These are phyloP conservation scores for Rubia peregrina DNA, from an alignment of 305 asterid species.

Conservation along the genomic window DNA sequence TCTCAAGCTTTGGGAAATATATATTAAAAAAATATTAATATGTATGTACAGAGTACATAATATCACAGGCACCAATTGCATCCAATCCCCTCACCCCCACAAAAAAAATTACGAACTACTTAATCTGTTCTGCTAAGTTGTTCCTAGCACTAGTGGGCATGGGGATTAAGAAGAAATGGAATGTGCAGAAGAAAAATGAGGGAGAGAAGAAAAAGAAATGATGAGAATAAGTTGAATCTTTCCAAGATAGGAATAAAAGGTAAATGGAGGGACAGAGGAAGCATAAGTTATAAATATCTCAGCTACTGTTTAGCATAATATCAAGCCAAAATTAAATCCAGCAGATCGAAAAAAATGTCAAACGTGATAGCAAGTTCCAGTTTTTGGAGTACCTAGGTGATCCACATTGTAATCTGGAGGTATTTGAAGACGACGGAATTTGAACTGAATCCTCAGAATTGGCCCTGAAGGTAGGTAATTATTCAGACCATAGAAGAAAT, in stretches of 20 bases:
- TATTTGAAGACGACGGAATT: conserved; percentile 82
- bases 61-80: too few species aligned
- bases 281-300: background rate
- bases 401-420: conserved; percentile 73
- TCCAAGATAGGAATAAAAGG: too few species aligned
- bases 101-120: too few species aligned
- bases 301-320: background rate
- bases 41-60: too few species aligned
- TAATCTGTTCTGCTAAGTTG: too few species aligned
- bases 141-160: too few species aligned
- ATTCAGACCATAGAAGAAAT: conserved; percentile 19
- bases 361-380: background rate
- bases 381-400: conserved; percentile 59
- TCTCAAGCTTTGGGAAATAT: too few species aligned
- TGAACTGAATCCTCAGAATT: conserved; percentile 71
- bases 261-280: background rate
- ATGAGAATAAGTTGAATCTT: background rate
- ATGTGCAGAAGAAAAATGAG: too few species aligned
- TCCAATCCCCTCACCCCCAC: too few species aligned
- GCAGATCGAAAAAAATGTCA: background rate
- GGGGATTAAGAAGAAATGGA: too few species aligned
- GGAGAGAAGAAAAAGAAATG: too few species aligned
- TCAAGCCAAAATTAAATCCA: background rate
- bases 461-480: conserved; percentile 49
- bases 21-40: too few species aligned